Conservation (phyloP, 805 yeast species). For the Soucietia sequanensis region DNA sequence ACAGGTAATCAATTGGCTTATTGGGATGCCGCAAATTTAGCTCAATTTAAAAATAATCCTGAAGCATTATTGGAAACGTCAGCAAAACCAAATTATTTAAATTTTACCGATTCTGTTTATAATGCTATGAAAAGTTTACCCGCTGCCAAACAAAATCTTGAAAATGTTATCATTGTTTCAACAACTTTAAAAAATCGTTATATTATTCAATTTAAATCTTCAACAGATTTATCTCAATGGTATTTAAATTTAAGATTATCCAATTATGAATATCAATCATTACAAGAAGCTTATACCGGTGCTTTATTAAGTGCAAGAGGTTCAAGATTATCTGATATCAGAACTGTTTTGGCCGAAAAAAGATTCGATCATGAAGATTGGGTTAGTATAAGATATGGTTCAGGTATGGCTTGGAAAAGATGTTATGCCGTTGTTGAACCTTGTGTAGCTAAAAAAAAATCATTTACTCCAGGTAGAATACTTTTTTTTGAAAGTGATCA, state of each 20-base stretch:
- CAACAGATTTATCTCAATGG: slow-evolving; percentile 71
- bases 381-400: slow-evolving; percentile 92
- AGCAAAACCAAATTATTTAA: slow-evolving; percentile 81
- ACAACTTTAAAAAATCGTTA: slow-evolving; percentile 90
- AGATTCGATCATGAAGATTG: slow-evolving; percentile 89
- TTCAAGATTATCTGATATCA: slow-evolving; percentile 78
- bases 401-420: slow-evolving; percentile 97
- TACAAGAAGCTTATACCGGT: slow-evolving; percentile 97
- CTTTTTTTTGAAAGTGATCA: slow-evolving; percentile 83
- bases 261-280: slow-evolving; percentile 71
- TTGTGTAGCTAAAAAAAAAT: slow-evolving; percentile 48
- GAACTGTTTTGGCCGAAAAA: slow-evolving; percentile 79
- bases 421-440: slow-evolving; percentile 90
- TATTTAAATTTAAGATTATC: slow-evolving; percentile 78
- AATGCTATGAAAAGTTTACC: slow-evolving; percentile 69
- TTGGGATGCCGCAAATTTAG: slow-evolving; percentile 79
- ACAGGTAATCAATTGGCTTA: slow-evolving; percentile 89
- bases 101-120: slow-evolving; percentile 86
- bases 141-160: slow-evolving; percentile 58
- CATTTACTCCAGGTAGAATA: slow-evolving; percentile 59
- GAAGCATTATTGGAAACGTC: slow-evolving; percentile 55
- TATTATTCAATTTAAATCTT: slow-evolving; percentile 72
- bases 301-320: slow-evolving; percentile 93
- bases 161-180: slow-evolving; percentile 81
- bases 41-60: slow-evolving; percentile 52